Evolutionary conservation across 768 basidiomycete genomes (phyloP), one percentile per base, ranked within the genome.

Genomic region (Pleurotus platypus): DNA sequence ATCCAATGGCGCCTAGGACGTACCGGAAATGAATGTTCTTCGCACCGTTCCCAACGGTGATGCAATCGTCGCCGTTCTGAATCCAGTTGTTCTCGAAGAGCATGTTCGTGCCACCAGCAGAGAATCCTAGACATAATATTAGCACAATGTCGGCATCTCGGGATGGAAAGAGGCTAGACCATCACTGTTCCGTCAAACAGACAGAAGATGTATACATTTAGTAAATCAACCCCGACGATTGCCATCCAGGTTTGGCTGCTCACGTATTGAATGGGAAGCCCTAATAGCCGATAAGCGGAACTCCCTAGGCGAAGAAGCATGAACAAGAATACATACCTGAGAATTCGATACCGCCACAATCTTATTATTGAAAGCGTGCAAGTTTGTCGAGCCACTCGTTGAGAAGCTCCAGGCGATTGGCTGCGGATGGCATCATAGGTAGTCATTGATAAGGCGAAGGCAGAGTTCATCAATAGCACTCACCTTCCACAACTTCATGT

Each of bases 231-330:
- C 8, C 30, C 9, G 30, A 35, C 30, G 30, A 35, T 35, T 35
- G 8, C 30, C 8, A 35, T 35, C 30, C 30, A 9, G 30, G 30
- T 35, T 9, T 35, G 30, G 30, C 9, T 35, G 69, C 80, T 46
- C 65, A 84, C 82, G 82, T 84, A 60, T 85, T 85, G 67, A 82
- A 83, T 6, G 83, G 82, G 70, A 83, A 83, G 1, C 79, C 73
- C 79, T 83, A 58, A 7, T 40, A 18, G 16, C 7, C 39, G 9
- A 39, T 59, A 8, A 60, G 42, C 54, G 30, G 8, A 9, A 35
- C 30, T 35, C 9, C 30, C 30, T 35, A 35, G 30, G 9, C 30
- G 30, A 35, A 35, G 30, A 35, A 35, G 30, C 12, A 35, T 3
- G 30, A 9, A 9, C 30, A 35, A 35, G 30, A 35, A 35, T 11